Evolutionary conservation across 2,329 filamentous ascomycete genomes (phyloP), one percentile per base, ranked within the genome.

Genomic region (Nannizziopsis arthrosporioides): DNA sequence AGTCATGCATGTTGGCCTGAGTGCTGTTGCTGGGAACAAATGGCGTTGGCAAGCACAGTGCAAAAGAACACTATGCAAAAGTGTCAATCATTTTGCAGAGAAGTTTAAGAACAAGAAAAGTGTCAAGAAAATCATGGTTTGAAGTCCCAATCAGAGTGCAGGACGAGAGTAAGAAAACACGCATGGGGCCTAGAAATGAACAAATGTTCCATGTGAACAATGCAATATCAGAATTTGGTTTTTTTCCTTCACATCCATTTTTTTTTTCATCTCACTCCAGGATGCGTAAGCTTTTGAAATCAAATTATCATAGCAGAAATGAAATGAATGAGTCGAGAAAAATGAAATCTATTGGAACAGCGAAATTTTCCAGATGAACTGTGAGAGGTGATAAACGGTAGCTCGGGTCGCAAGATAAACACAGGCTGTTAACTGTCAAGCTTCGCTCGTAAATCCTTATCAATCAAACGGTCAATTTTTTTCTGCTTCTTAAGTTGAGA

Each of bases 401-500:
- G 12, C n/a, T 17, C 30, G 11, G 9, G 17, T 35, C 10, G 44
- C 11, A 27, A 2, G 17, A n/a, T 12, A 7, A 17, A 42, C n/a
- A 31, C 15, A 6, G 47, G 51, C 55, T 54, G 56, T 61, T 56
- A 63, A 54, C 61, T 61, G 58, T 77, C 72, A 54, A 81, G 68
- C 55, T 73, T 70, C 54, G 69, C 65, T 60, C 69, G 73, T 50
- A 79, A 63, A 50, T 70, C 65, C 19, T 64, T 61, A 57, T 74
- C 73, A 50, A 80, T 62, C 50, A 76, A 63, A 51, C 72, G 69
- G 47, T 70, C 64, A 49, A 80, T 69, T 58, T 71, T 74, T 76
- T 76, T 57, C 75, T 71, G 59, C 73, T 80, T 61, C 72, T 73
- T 59, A 74, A 59, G 55, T 76, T 74, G 48, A 76, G 65, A 12